These are phyloP conservation scores for Saprolegnia diclina DNA, from an alignment of 352 stramenopile genomes.

Conservation along the genomic window DNA sequence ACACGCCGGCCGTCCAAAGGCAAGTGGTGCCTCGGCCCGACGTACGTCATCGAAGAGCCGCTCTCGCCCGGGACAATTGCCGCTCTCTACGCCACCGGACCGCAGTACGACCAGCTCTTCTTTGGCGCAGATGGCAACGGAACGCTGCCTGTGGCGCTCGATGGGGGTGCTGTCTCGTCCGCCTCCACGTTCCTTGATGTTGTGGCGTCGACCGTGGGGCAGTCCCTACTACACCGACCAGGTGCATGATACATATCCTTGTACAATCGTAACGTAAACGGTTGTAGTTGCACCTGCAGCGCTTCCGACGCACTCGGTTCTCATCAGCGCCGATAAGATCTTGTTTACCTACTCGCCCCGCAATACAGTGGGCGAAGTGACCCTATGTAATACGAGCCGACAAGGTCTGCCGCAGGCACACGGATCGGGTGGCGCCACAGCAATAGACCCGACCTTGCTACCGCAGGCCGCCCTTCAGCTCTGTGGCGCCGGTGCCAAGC, in stretches of 20 bases:
- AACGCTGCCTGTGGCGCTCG: conserved; percentile 44
- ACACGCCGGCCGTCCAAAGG: conserved; percentile 38
- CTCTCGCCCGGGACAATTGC: conserved; percentile 47
- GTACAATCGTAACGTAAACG: conserved; percentile 49
- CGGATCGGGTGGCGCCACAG: conserved; percentile 42
- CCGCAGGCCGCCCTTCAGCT: conserved; percentile 41
- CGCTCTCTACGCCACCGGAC: conserved; percentile 47
- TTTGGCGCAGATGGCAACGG: conserved; percentile 42
- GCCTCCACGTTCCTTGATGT: conserved; percentile 7
- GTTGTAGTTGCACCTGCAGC: conserved; percentile 48
- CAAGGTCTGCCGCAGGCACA: conserved; percentile 54
- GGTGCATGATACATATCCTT: conserved; percentile 49
- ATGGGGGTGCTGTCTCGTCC: conserved; percentile 26
- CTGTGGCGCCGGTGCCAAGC: conserved; percentile 43
- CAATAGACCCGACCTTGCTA: conserved; percentile 32
- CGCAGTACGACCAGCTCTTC: conserved; percentile 53
- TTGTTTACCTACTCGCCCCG: conserved; percentile 45
- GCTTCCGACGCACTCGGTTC: conserved; percentile 46
- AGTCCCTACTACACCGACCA: conserved; percentile 32
- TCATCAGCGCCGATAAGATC: conserved; percentile 44
- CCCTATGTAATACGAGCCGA: conserved; percentile 41
- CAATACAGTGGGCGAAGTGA: conserved; percentile 36
- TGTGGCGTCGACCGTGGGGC: background rate
- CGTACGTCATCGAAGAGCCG: conserved; percentile 61
- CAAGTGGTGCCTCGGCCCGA: conserved; percentile 49